Base-by-base conservation (phyloP, 129 eudicot genomes). In the sunflower (Helianthus annuus) region DNA sequence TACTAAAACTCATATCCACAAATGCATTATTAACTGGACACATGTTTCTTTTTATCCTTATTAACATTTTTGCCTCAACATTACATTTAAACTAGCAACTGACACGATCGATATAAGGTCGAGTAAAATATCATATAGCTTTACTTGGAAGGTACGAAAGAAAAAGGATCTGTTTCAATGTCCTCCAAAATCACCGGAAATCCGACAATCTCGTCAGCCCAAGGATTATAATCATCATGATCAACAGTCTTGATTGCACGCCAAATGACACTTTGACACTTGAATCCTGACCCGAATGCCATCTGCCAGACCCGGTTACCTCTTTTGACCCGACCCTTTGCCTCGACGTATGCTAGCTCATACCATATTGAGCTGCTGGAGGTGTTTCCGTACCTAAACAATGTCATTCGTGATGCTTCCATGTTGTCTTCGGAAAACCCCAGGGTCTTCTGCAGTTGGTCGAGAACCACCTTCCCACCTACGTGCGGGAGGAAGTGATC, bases 391-490 rank as follows among this genome's bases (percentile, higher is more conserved):
- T 39, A 86, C 60, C 87, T 80, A 12, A 73, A 60, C 59, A 83
- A 57, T 8, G 92, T 83, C 88, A 86, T 86, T 57, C 79, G 68
- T 6, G 88, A 72, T 27, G 88, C 70, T 48, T 86, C 92, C 81
- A 86, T 81, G 2, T 68, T 40, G 1, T 49, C 48, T 32, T 78
- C 74, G 0, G 59, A 59, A 14, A 76, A 57, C 29, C 78, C 68
- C 0, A 86, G 49, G 5, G 56, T 75, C 36, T 54, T 76, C 70
- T 83, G 77, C 66, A 83, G 29, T 3, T 70, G 76, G 4, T 83
- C 88, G 10, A 86, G 58, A 64, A 81, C 81, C 5, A 81, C 80
- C 60, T 61, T 79, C 57, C 88, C 91, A 2, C 91, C 91, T 3
- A 78, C 88, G 42, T 86, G 88, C 8, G 81, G 72, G 13, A 78